A percentile compares a stretch with the other conserved stretches of the same genome.
Evolutionary conservation across 2,329 filamentous ascomycete genomes (phyloP).

Genomic region (Botryotinia convoluta): DNA sequence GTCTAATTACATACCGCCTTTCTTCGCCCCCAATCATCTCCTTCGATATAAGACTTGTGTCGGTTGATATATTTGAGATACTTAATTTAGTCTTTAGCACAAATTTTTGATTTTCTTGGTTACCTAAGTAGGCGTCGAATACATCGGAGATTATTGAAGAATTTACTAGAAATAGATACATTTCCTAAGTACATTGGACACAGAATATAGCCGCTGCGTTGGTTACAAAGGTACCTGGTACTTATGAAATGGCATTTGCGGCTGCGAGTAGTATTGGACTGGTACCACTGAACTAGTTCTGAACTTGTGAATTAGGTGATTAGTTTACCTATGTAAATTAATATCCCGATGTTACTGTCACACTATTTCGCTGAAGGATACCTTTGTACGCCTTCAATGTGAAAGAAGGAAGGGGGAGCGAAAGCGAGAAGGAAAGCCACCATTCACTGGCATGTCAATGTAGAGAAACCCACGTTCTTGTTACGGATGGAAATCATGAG

Average conservation of each 20-base stretch:
- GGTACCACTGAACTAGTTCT: background rate
- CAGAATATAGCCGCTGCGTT: conserved; percentile 7
- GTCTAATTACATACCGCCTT: conserved; percentile 5
- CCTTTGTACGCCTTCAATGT: background rate
- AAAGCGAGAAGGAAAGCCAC: background rate
- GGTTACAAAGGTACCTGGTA: background rate
- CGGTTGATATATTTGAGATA: background rate
- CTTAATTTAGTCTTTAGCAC: background rate
- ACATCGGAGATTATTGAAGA: background rate
- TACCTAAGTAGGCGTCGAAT: background rate
- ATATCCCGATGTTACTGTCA: conserved; percentile 2
- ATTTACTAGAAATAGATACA: background rate
- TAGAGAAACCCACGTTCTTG: background rate
- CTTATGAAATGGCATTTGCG: conserved; percentile 7
- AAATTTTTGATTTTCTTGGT: background rate
- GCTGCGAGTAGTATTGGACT: background rate
- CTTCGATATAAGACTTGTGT: background rate
- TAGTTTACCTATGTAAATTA: background rate
- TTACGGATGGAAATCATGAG: conserved; percentile 1
- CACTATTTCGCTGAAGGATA: background rate
- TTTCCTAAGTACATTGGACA: background rate
- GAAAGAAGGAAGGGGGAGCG: background rate
- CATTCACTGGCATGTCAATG: background rate
- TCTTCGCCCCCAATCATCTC: background rate
- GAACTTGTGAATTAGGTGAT: too few relatives aligned